These are phyloP conservation scores for Starmera caribaea DNA, from an alignment of 805 yeast genomes.

Conservation along the genomic window DNA sequence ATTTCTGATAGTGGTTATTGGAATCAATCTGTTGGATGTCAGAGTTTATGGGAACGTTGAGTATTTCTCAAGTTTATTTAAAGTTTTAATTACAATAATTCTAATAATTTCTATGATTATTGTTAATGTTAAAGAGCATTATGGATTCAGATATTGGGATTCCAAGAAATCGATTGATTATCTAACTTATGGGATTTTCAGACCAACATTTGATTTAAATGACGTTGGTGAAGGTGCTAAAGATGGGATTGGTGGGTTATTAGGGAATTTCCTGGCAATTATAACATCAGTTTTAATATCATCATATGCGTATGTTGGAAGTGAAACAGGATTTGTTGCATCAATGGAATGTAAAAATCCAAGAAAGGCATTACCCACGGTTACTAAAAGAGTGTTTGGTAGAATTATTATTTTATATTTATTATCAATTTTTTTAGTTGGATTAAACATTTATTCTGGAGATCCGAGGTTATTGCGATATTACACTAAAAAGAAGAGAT, in stretches of 20 bases:
- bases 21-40: conserved; percentile 57
- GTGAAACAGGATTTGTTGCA: conserved; percentile 75
- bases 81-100: conserved; percentile 41
- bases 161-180: conserved; percentile 36
- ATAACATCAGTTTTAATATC: conserved; percentile 54
- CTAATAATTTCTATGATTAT: conserved; percentile 58
- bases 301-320: conserved; percentile 71
- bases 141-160: conserved; percentile 73
- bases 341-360: conserved; percentile 85
- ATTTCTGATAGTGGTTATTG: conserved; percentile 35
- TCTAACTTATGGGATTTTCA: conserved; percentile 55
- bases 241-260: conserved; percentile 49
- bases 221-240: conserved; percentile 47
- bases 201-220: conserved; percentile 61
- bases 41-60: conserved; percentile 69
- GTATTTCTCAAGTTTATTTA: conserved; percentile 48
- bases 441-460: conserved; percentile 67
- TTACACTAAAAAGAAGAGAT: conserved; percentile 12
- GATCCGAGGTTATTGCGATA: conserved; percentile 64
- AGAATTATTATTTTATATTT: conserved; percentile 58
- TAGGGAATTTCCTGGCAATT: conserved; percentile 53
- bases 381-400: conserved; percentile 68
- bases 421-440: conserved; percentile 56
- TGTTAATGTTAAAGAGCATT: conserved; percentile 35
- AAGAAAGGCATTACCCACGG: conserved; percentile 64